A percentile compares a stretch with the other conserved stretches of the same genome.
These are phyloP conservation scores for Thermomucor indicae-seudaticae DNA, from an alignment of 371 early-diverging fungal species.

Conservation along the genomic window DNA sequence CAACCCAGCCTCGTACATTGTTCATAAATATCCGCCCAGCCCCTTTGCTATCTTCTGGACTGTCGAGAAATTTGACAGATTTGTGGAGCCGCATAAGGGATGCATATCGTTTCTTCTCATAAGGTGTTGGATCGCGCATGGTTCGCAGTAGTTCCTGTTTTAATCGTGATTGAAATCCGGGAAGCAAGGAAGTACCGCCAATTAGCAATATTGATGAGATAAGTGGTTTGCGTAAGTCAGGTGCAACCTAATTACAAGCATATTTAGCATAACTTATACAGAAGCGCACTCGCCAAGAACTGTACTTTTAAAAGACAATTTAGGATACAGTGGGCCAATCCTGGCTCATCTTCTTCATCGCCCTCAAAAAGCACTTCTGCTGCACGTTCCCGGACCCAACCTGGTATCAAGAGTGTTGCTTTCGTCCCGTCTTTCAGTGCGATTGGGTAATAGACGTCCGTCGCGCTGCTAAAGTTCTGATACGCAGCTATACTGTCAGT, in stretches of 20 bases:
- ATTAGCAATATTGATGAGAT: slow-evolving; percentile 64
- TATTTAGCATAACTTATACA: background rate
- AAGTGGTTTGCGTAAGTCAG: slow-evolving; percentile 72
- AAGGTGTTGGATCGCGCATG: slow-evolving; percentile 34
- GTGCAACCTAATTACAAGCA: slow-evolving; percentile 39
- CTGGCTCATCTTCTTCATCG: slow-evolving; percentile 53
- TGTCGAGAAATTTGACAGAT: slow-evolving; percentile 31
- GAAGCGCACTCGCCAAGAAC: background rate
- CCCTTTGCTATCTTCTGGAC: slow-evolving; percentile 27
- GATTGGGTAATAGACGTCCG: slow-evolving; percentile 51
- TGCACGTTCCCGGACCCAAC: slow-evolving; percentile 86
- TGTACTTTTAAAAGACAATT: slow-evolving; percentile 56
- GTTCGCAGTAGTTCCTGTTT: slow-evolving; percentile 56
- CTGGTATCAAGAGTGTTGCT: slow-evolving; percentile 66
- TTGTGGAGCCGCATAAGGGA: slow-evolving; percentile 25
- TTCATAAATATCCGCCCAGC: slow-evolving; percentile 62
- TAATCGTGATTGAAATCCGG: slow-evolving; percentile 67
- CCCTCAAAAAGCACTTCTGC: slow-evolving; percentile 82
- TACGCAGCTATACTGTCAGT: slow-evolving; percentile 49
- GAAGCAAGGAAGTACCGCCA: slow-evolving; percentile 78
- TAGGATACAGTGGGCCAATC: slow-evolving; percentile 56
- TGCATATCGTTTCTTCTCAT: slow-evolving; percentile 37
- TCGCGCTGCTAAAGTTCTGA: slow-evolving; percentile 53
- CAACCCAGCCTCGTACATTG: slow-evolving; percentile 74
- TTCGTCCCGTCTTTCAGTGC: slow-evolving; percentile 41